Evolutionary conservation across 78 protist species (phyloP).

Genomic region (Monosiga brevicollis): DNA sequence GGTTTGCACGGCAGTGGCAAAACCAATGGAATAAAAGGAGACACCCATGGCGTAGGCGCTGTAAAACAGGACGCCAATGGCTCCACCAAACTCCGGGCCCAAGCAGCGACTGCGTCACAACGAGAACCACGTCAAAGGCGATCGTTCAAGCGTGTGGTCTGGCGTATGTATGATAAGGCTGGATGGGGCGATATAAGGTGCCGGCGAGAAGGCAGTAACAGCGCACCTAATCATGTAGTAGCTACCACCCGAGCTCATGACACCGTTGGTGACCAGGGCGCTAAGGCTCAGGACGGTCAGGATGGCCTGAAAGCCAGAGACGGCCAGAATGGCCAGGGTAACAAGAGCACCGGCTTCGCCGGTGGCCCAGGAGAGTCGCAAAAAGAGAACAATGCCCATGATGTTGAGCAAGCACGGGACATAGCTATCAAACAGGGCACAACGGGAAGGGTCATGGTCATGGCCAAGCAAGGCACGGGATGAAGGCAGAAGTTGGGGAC

Average conservation of each 20-base stretch:
- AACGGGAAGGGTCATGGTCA: no score
- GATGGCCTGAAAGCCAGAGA: not conserved
- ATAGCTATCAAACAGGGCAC: no score
- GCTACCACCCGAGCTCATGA: constrained; percentile 55
- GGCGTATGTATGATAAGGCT: no score
- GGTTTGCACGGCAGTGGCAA: constrained; percentile 3
- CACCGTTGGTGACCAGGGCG: constrained; percentile 70
- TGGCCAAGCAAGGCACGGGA: no score
- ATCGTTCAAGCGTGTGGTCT: no score
- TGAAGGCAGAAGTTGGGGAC: no score
- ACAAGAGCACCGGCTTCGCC: constrained; percentile 40
- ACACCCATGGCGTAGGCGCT: constrained; percentile 38
- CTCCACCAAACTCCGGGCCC: constrained; percentile 70
- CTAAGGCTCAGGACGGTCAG: constrained; percentile 54
- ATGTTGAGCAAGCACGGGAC: constrained; percentile 22
- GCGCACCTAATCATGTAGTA: constrained; percentile 56
- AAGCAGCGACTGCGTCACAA: constrained; percentile 49
- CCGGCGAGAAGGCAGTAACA: no score
- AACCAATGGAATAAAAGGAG: not conserved
- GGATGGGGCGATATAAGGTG: no score
- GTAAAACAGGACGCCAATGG: constrained; percentile 56
- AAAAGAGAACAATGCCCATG: constrained; percentile 47
- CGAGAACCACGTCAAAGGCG: no score
- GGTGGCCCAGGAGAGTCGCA: constrained; percentile 53
- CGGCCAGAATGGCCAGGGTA: constrained; percentile 11